These are phyloP conservation scores for Pelargonium citronellum DNA, from an alignment of 441 rosid genomes.

Conservation along the genomic window DNA sequence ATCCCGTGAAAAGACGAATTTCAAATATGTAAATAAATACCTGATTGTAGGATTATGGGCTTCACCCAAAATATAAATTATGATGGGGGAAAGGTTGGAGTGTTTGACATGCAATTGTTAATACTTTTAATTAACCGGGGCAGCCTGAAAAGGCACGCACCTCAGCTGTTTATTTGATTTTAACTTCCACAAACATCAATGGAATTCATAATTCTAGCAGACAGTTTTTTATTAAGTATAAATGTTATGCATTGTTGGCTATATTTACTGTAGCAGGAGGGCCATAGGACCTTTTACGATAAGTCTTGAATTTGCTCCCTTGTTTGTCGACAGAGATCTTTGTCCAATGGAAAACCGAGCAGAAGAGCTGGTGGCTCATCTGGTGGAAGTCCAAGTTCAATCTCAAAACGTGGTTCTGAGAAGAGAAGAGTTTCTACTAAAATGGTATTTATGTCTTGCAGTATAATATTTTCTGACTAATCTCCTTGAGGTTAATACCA, in stretches of 20 bases:
- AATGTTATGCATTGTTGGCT: background rate
- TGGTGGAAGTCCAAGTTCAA: constrained; percentile 35
- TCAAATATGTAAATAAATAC: background rate
- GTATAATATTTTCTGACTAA: background rate
- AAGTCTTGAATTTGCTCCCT: constrained; percentile 17
- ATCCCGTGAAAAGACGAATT: background rate
- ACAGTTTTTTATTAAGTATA: background rate
- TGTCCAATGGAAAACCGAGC: constrained; percentile 36
- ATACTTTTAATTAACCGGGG: background rate
- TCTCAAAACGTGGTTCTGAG: constrained; percentile 39
- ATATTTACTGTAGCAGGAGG: background rate
- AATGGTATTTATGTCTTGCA: constrained; percentile 26
- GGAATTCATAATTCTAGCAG: background rate
- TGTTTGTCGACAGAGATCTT: constrained; percentile 36
- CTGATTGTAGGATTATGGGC: background rate
- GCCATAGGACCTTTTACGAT: background rate
- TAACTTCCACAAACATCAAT: background rate
- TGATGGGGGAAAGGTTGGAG: background rate
- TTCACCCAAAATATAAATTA: background rate
- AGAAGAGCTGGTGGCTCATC: constrained; percentile 47
- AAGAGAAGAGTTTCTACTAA: constrained; percentile 36
- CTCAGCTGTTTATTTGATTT: background rate
- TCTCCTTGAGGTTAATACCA: background rate
- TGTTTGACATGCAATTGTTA: background rate
- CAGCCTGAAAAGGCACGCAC: background rate